phyloP scores from a whole-genome alignment of 352 stramenopile species.

The Halophytophthora polymorphica region DNA sequence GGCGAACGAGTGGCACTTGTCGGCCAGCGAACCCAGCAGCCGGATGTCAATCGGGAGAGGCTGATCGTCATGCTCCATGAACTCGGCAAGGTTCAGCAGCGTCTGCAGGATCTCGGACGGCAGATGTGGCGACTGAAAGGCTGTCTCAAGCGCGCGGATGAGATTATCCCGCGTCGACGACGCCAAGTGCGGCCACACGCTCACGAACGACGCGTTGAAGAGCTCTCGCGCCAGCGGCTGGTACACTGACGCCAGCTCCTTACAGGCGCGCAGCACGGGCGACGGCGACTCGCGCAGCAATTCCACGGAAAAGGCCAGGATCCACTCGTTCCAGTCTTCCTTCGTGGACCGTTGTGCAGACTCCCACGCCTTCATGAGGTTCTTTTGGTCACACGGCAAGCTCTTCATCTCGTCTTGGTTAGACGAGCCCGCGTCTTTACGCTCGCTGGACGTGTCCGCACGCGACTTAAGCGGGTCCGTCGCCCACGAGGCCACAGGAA shows the following conservation, averaged over 20 bases:
- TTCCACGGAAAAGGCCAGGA: conserved; percentile 96
- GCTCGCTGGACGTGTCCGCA: conserved; percentile 26
- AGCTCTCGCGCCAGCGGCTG: conserved; percentile 97
- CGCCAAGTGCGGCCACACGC: conserved; percentile 96
- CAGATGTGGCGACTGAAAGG: conserved; percentile 90
- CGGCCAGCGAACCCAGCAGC: conserved; percentile 93
- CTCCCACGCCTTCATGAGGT: conserved; percentile 86
- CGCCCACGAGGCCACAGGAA: conserved; percentile 80
- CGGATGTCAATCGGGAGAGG: conserved; percentile 97
- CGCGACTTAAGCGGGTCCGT: conserved; percentile 66
- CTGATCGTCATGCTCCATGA: conserved; percentile 99
- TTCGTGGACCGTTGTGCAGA: conserved; percentile 81
- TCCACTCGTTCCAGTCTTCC: conserved; percentile 99
- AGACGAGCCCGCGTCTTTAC: conserved; percentile 31
- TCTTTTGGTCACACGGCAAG: conserved; percentile 77
- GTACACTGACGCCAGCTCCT: conserved; percentile 96
- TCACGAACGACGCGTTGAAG: conserved; percentile 99
- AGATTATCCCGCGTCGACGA: conserved; percentile 90
- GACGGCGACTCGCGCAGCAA: conserved; percentile 97
- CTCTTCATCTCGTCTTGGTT: conserved; percentile 67
- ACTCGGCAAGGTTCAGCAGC: conserved; percentile 98
- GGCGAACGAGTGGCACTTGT: conserved; percentile 98
- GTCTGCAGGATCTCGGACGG: conserved; percentile 98
- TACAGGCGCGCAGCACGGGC: conserved; percentile 92
- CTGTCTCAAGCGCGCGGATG: conserved; percentile 92